Base-by-base conservation (phyloP, 345 rosid species). In the Pistacia atlantica region DNA sequence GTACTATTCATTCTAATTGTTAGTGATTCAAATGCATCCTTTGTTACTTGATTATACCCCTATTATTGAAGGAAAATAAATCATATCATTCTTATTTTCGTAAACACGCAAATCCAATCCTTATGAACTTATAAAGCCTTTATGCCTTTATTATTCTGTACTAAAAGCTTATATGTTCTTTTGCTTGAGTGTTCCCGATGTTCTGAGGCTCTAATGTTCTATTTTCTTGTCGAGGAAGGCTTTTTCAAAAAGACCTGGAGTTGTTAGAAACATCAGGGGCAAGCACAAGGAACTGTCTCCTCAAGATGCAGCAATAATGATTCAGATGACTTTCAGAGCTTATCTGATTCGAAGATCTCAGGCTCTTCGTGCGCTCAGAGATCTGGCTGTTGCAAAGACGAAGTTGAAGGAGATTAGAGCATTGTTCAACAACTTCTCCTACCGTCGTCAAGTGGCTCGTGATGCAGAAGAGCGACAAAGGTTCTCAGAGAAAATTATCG, bases 391-490 rank as follows among this genome's bases (percentile, higher is more conserved):
- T 72, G 97, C 99, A 63, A 97, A 94, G 85, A 77, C 94, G 52
- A 97, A 94, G 83, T 83, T 97, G 81, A 94, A 97, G 84, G 97
- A 97, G 84, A 85, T 97, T 65, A 87, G 97, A 86, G 82, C 87
- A 7, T 77, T 84, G 52, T 97, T 97, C 81, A 88, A 91, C 77
- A 91, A 92, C 78, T 90, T 93, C 84, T 89, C 93, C 46, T 94
- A 92, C 82, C 92, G 98, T 48, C 90, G 88, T n/a, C 84, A 82
- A 55, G 71, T 97, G 33, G 78, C 90, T 58, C 91, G 80, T 42
- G 92, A 92, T 76, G 92, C 95, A 9, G 99, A 80, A 87, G 98
- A 97, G 83, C 88, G 87, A 45, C 97, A 94, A 77, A 91, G 88
- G 78, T 91, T 97, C 75, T 80, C 91, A 5, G 97, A 94, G 72